Evolutionary conservation across 2,329 filamentous ascomycete species (phyloP), one percentile per base, ranked within the genome.

Genomic region (Lachnum nothofagi): DNA sequence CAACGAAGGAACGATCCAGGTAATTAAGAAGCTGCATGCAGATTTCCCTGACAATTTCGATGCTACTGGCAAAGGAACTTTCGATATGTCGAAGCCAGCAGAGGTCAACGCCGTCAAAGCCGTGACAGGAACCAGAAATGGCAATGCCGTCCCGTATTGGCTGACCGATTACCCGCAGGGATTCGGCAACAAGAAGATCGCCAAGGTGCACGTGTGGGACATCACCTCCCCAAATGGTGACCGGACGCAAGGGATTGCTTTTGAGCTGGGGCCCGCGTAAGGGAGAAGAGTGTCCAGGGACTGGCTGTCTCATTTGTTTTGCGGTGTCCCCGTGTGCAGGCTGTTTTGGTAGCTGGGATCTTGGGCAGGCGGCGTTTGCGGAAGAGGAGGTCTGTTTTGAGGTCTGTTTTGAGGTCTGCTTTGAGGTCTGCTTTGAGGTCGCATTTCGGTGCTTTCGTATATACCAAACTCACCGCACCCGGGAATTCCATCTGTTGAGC

Each of bases 41-140:
- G 4, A 20, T n/a, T 33, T 31, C 19, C 24, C 17, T n/a, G 17
- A 41, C 12, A 20, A n/a, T 4, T 23, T 24, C 12, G 19, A 29
- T 22, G 37, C n/a, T 2, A 41, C 29, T 34, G n/a, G 17, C 2
- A 46, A 41, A 41, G 44, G 37, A 16, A 46, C 37, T 4, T 46
- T 46, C 25, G 25, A 46, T 12, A 17, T 37, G 7, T 33, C 25
- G 9, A n/a, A 33, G 22, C 17, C 23, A 2, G 19, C 4, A 8
- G 44, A 46, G 16, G 17, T 17, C n/a, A n/a, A 40, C 6, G 24
- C 24, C 9, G 25, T 24, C 25, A 14, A 17, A 29, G 14, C 23
- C 10, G 6, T 46, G 4, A n/a, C 33, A 10, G 44, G 44, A 22
- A 24, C 19, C 34, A 29, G 16, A 6, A 46, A 46, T 20, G 44